Evolutionary conservation across 176 grass and related monocot species (phyloP), one percentile per base, ranked within the genome.

Genomic region (Alopecurus myosuroides): DNA sequence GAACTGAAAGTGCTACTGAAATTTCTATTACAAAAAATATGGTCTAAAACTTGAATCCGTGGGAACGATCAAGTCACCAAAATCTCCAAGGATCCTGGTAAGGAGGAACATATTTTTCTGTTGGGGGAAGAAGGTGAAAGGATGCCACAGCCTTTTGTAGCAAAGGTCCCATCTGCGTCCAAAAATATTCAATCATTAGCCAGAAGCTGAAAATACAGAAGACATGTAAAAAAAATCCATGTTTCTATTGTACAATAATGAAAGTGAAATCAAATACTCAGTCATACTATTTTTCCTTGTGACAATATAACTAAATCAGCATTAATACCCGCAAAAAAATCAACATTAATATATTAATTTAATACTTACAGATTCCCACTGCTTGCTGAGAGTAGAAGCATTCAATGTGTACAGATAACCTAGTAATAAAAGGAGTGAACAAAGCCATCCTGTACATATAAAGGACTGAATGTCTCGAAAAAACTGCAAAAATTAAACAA

Each of bases 61-160:
- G 39, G 23, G 77, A 70, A 90, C 37, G 4, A 25, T 18, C 49
- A 11, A 67, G 33, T 96, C 88, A 99, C 97, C 97, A 96, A 92
- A 99, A 99, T 85, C 97, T 99, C 97, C 97, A 96, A 29, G 93
- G 91, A 84, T 99, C 97, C 86, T 96, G 89, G 81, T 85, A 98
- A 82, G 93, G 97, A 84, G 93, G 91, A 46, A 99, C 91, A 88
- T 92, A 99, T 58, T 90, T 96, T 42, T 96, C 93, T 23, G 93
- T 91, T 19, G 93, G 88, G 3, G 87, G 89, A 4, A 96, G 72
- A 87, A 99, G 93, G 58, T 86, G 89, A 94, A 99, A 99, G 9
- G 97, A 99, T 81, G 80, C 84, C 69, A 95, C 89, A 29, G 97
- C 83, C 63, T 92, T 94, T 77, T 99, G 73, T 57, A 99, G 78